A percentile compares a stretch with the other conserved stretches of the same genome.
Evolutionary conservation across 495 filamentous ascomycete genomes (phyloP).

Genomic region (Penicilliopsis zonata): DNA sequence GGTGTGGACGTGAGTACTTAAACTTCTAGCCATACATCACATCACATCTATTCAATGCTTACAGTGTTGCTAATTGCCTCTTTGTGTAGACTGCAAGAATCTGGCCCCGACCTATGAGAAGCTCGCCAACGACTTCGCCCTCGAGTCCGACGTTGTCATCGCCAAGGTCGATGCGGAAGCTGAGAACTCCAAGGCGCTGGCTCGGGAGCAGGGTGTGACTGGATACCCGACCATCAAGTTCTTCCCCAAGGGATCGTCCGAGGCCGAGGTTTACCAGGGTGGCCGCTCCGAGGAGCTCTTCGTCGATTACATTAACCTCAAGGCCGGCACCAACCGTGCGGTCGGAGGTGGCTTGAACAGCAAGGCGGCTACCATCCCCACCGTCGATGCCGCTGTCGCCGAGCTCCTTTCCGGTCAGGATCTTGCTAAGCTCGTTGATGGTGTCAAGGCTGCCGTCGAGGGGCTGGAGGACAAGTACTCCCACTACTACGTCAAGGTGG

Average conservation of each 20-base stretch:
- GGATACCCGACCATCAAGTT: slow-evolving; percentile 97
- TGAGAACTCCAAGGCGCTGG: slow-evolving; percentile 65
- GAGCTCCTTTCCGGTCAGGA: slow-evolving; percentile 45
- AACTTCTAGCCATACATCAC: too few relatives aligned
- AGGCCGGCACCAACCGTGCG: slow-evolving; percentile 78
- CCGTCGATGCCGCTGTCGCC: slow-evolving; percentile 59
- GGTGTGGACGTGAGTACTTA: slow-evolving; percentile 80
- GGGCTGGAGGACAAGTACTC: slow-evolving; percentile 69
- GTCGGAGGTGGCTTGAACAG: slow-evolving; percentile 71
- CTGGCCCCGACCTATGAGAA: slow-evolving; percentile 87
- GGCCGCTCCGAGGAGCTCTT: slow-evolving; percentile 70
- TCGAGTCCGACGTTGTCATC: slow-evolving; percentile 66
- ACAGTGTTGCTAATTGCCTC: too few relatives aligned
- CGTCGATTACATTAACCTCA: slow-evolving; percentile 72
- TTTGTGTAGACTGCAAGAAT: slow-evolving; percentile 75
- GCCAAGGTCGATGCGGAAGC: slow-evolving; percentile 93
- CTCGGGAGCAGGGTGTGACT: slow-evolving; percentile 63
- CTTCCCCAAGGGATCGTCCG: slow-evolving; percentile 81
- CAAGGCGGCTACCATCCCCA: slow-evolving; percentile 69
- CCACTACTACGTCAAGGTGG: slow-evolving; percentile 87
- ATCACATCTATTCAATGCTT: too few relatives aligned
- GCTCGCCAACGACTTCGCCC: slow-evolving; percentile 69
- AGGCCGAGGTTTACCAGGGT: slow-evolving; percentile 58
- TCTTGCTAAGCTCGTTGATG: slow-evolving; percentile 45
- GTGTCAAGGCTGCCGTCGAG: slow-evolving; percentile 58